Evolutionary conservation across 2,329 filamentous ascomycete genomes (phyloP).

Genomic region (Fusarium lateritium): DNA sequence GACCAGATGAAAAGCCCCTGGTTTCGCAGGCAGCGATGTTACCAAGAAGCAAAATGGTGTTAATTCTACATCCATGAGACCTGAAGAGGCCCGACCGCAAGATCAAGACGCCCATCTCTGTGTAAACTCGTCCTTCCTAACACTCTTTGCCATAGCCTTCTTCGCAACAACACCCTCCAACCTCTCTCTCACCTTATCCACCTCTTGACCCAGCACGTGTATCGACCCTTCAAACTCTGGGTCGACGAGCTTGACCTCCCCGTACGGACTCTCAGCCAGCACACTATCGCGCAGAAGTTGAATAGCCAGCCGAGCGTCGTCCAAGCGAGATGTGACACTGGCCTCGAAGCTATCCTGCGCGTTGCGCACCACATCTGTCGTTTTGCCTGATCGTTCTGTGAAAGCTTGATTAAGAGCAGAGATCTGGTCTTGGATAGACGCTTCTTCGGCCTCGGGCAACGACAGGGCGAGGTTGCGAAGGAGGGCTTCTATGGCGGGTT

Average conservation of each 20-base stretch:
- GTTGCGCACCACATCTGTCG: conserved; percentile 60
- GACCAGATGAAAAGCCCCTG: too few species aligned
- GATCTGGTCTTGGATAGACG: conserved; percentile 44
- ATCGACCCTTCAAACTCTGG: conserved; percentile 67
- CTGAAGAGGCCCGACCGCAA: neutral
- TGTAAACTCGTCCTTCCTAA: conserved; percentile 65
- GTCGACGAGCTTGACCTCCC: conserved; percentile 65
- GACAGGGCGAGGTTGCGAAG: conserved; percentile 63
- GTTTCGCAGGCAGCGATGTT: neutral
- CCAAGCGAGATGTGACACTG: conserved; percentile 58
- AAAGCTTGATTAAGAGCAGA: conserved; percentile 55
- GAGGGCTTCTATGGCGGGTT: conserved; percentile 63
- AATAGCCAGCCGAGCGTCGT: conserved; percentile 64
- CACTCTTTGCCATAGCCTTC: conserved; percentile 57
- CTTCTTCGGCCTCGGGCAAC: conserved; percentile 54
- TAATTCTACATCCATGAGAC: too few species aligned
- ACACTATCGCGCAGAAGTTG: conserved; percentile 66
- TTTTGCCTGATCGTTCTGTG: conserved; percentile 59
- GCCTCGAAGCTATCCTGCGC: conserved; percentile 67
- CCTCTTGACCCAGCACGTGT: conserved; percentile 61
- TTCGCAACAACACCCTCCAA: conserved; percentile 58
- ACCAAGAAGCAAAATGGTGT: neutral
- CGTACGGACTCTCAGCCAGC: conserved; percentile 66
- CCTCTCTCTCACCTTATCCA: conserved; percentile 57
- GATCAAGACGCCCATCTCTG: conserved; percentile 50